Evolutionary conservation across 2,329 filamentous ascomycete genomes (phyloP).

Genomic region (Aspergillus carbonarius): DNA sequence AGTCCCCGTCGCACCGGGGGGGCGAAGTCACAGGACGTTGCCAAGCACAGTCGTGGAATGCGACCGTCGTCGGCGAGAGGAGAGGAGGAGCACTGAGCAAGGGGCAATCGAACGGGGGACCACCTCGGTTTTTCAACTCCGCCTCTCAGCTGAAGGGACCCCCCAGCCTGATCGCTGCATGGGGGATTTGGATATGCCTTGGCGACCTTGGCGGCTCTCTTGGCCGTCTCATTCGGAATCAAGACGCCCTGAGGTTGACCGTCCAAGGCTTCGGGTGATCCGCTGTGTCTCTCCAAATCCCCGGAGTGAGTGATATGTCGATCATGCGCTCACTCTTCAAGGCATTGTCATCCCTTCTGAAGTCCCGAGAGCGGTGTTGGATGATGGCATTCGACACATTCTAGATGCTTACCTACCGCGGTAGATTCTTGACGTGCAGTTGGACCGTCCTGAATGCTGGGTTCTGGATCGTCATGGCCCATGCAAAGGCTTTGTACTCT

Average conservation of each 20-base stretch:
- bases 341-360: background rate
- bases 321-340: constrained; percentile 14
- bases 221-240: constrained; percentile 16
- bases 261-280: constrained; percentile 7
- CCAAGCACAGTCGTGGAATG: constrained; percentile 27
- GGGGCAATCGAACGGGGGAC: constrained; percentile 11
- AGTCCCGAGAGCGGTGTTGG: background rate
- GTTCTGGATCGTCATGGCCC: background rate
- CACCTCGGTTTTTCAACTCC: constrained; percentile 1
- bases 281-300: constrained; percentile 9
- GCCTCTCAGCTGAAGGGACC: background rate
- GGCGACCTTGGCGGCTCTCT: constrained; percentile 23
- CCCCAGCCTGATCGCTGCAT: constrained; percentile 4
- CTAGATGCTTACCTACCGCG: background rate
- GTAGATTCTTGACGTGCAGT: constrained; percentile 4
- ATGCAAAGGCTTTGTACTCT: background rate
- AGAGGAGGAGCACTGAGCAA: constrained; percentile 13
- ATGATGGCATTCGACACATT: constrained; percentile 4
- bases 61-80: constrained; percentile 7
- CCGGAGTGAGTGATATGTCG: constrained; percentile 10
- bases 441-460: background rate
- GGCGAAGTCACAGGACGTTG: constrained; percentile 16
- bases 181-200: constrained; percentile 16
- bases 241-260: background rate
- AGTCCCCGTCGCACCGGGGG: constrained; percentile 14